A percentile compares a stretch with the other conserved stretches of the same genome.
Conservation (phyloP, 305 asterid species). For the Euphrasia arctica region DNA sequence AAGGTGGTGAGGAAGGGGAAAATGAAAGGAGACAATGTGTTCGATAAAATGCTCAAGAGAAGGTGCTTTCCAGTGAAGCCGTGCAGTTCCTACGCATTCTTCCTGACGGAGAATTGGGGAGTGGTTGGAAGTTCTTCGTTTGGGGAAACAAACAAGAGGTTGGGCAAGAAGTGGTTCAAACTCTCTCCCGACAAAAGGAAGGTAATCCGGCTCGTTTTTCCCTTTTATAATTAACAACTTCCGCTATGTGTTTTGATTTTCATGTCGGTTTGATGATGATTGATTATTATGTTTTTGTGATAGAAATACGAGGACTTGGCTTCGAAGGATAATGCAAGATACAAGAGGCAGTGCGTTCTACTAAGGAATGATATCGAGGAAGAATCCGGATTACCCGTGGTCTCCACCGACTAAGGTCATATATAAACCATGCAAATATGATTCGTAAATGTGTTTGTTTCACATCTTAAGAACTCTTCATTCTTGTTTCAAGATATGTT, state of each 20-base stretch:
- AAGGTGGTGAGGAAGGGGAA: slow-evolving; percentile 7
- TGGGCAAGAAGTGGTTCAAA: slow-evolving; percentile 32
- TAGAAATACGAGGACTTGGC: slow-evolving; percentile 39
- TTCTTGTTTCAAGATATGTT: too few species aligned
- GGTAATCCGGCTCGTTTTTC: too few species aligned
- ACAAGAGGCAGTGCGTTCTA: slow-evolving; percentile 35
- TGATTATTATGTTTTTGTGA: too few species aligned
- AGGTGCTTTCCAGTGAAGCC: slow-evolving; percentile 33
- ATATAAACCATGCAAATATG: too few species aligned
- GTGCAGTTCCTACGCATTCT: slow-evolving; percentile 36
- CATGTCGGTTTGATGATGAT: too few species aligned
- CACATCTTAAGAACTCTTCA: too few species aligned
- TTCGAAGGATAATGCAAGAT: slow-evolving; percentile 33
- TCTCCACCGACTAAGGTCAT: too few species aligned
- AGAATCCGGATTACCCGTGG: too few species aligned
- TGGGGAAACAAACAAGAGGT: slow-evolving; percentile 32
- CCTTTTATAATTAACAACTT: too few species aligned
- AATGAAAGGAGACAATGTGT: slow-evolving; percentile 21
- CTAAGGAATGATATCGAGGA: slow-evolving; percentile 19
- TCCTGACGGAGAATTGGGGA: slow-evolving; percentile 36
- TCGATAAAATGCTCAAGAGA: slow-evolving; percentile 33
- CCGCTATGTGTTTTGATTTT: too few species aligned
- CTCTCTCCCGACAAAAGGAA: slow-evolving; percentile 18
- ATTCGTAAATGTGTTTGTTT: too few species aligned
- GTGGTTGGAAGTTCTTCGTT: slow-evolving; percentile 29